These are phyloP conservation scores for Heliosperma pusillum DNA, from an alignment of 148 eudicot species.

Conservation along the genomic window DNA sequence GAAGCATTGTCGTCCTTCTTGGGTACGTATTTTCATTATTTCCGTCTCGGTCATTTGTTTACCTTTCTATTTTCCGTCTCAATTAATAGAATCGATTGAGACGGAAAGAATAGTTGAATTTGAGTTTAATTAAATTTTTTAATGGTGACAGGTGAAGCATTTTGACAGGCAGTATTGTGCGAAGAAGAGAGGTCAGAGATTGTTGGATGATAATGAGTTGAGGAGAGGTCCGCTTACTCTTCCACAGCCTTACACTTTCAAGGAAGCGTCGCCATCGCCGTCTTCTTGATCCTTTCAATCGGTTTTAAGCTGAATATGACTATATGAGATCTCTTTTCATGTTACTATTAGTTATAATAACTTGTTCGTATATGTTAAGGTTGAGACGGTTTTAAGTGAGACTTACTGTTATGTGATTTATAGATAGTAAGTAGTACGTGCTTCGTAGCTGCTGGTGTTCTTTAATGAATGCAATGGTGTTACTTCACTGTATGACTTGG, in stretches of 20 bases:
- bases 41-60: background rate
- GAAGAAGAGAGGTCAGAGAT: slow-evolving; percentile 66
- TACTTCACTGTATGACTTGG: background rate
- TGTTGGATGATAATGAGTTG: slow-evolving; percentile 53
- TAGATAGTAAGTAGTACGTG: background rate
- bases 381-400: background rate
- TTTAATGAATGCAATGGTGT: background rate
- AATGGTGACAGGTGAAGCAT: slow-evolving; percentile 58
- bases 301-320: too few species aligned
- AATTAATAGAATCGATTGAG: too few species aligned
- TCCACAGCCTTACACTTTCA: slow-evolving; percentile 52
- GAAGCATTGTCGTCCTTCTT: slow-evolving; percentile 67
- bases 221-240: slow-evolving; percentile 79
- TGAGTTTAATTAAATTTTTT: background rate
- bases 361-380: background rate
- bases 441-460: background rate
- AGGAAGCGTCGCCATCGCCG: slow-evolving; percentile 13
- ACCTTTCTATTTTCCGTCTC: background rate
- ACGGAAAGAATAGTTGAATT: too few species aligned
- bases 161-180: slow-evolving; percentile 70
- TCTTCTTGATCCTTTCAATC: background rate
- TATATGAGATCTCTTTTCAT: background rate
- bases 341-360: background rate
- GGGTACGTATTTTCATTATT: slow-evolving; percentile 35
- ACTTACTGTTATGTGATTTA: background rate